Conservation (phyloP, 1,284 basidiomycete genomes). For the Irpex sp. region DNA sequence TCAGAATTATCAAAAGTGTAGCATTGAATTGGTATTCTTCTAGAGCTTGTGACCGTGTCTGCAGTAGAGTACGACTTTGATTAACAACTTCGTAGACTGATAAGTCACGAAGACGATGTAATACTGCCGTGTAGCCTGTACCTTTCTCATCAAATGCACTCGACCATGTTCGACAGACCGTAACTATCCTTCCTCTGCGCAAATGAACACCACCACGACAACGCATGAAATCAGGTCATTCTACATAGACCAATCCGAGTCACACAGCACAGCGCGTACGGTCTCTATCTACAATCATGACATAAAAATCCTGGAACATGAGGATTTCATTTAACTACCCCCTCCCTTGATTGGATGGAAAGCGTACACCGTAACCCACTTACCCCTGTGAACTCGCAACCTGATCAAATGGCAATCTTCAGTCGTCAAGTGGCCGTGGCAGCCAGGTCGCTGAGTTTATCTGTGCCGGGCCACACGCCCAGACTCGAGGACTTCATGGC, state of each 20-base stretch:
- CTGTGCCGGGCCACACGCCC: background rate
- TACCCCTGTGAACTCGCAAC: background rate
- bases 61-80: background rate
- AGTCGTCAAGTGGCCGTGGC: background rate
- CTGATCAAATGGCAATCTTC: constrained; percentile 2
- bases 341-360: background rate
- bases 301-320: constrained; percentile 1
- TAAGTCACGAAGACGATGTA: background rate
- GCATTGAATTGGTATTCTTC: no score
- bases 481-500: background rate
- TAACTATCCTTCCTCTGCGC: background rate
- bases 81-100: background rate
- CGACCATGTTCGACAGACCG: background rate
- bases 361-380: background rate
- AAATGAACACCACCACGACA: background rate
- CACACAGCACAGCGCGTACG: background rate
- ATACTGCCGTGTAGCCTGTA: background rate
- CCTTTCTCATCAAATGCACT: background rate
- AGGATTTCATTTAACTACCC: background rate
- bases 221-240: background rate
- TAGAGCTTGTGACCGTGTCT: no score
- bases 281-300: background rate
- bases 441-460: background rate
- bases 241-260: background rate
- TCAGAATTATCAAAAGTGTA: background rate